Evolutionary conservation across 2,329 filamentous ascomycete species (phyloP).

Genomic region (Ophiosphaerella herpotricha): DNA sequence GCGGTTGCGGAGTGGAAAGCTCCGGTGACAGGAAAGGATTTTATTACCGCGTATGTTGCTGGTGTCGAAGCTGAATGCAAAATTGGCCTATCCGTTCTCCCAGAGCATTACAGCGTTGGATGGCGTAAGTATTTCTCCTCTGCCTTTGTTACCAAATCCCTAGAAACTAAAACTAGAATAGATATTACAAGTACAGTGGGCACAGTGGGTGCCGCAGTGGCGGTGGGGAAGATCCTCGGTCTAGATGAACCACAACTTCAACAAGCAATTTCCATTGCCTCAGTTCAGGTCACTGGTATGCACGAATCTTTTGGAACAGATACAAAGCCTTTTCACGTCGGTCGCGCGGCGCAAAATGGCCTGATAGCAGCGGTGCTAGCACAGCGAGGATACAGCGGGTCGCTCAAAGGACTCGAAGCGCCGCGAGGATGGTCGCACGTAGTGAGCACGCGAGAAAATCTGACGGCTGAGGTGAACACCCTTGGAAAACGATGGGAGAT

Average conservation of each 20-base stretch:
- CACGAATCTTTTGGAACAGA: background rate
- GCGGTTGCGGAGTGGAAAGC: background rate
- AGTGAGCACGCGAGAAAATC: constrained; percentile 11
- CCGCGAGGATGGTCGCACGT: background rate
- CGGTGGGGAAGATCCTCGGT: background rate
- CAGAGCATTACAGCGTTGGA: background rate
- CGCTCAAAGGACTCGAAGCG: background rate
- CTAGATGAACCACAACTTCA: background rate
- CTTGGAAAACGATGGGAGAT: background rate
- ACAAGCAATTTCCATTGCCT: background rate
- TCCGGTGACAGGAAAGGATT: background rate
- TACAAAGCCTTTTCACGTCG: background rate
- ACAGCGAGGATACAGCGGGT: background rate
- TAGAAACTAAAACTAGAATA: background rate
- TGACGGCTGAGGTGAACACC: background rate
- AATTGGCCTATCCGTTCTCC: background rate
- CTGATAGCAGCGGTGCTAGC: background rate
- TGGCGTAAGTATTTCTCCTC: background rate
- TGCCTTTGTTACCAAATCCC: background rate
- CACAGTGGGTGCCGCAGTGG: background rate
- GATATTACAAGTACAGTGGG: background rate
- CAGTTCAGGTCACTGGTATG: background rate
- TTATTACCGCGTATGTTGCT: background rate
- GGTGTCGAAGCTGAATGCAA: background rate
- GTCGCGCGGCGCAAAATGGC: background rate